Evolutionary conservation across 2,329 filamentous ascomycete species (phyloP), one percentile per base, ranked within the genome.

Genomic region (Aureobasidium subglaciale): DNA sequence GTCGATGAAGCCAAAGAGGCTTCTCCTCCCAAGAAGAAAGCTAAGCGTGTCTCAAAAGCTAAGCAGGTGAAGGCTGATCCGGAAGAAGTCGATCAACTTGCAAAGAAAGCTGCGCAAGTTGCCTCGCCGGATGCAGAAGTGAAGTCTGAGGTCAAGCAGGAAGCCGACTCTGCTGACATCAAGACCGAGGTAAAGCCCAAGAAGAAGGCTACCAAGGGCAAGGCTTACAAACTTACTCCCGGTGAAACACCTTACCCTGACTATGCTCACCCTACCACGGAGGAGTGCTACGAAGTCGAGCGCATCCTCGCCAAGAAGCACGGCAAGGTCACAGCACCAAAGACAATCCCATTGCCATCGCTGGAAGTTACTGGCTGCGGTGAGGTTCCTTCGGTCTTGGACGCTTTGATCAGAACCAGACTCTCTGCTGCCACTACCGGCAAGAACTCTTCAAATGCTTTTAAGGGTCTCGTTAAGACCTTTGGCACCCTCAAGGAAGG

Each of bases 211-310:
- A 65, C 68, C 41, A 75, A 76, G 59, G 69, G 67, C 49, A 68
- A 64, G 40, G 68, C 69, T 43, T 76, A 75, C 56, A 72, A 74
- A 11, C 67, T 78, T 24, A 76, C 70, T 9, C 73, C 73, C 11
- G 75, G 75, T 22, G 59, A 69, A 52, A 79, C 82, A 1, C 89
- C 88, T 0, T 95, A 86, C 60, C 86, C 87, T 0, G 75, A 85
- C 56, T 86, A 82, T 67, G 62, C 68, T 2, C 78, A 77, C 55
- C 89, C 89, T 0, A 90, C 85, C 0, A 63, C 76, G 0, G 80
- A 83, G 49, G 82, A 88, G 62, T 91, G 88, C 65, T 77, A 85
- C 59, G 78, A 86, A 63, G 86, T 92, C 4, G 80, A 83, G 55
- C 71, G 75, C 1, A 73, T 92, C 2, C 78, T 95, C 0, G 78